These are phyloP conservation scores for Ogataea siamensis DNA, from an alignment of 805 yeast species.

Conservation along the genomic window DNA sequence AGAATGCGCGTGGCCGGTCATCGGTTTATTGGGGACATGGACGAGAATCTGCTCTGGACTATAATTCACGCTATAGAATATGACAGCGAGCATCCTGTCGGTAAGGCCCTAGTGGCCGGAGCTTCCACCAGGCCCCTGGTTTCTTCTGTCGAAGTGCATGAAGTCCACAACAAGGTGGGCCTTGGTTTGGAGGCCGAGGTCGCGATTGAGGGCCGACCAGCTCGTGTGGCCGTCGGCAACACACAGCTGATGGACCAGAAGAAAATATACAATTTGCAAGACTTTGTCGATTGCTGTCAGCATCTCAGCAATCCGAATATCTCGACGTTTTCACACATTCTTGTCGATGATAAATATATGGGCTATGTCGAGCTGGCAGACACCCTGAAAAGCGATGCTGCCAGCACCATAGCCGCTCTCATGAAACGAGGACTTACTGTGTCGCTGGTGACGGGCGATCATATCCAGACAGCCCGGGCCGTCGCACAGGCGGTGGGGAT, in stretches of 20 bases:
- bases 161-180: conserved; percentile 42
- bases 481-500: conserved; percentile 72
- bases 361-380: conserved; percentile 74
- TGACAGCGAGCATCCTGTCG: conserved; percentile 86
- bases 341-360: conserved; percentile 52
- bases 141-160: conserved; percentile 28
- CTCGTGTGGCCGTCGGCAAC: conserved; percentile 55
- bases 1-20: conserved; percentile 49
- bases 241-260: conserved; percentile 36
- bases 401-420: conserved; percentile 56
- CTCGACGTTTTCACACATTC: conserved; percentile 37
- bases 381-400: conserved; percentile 62
- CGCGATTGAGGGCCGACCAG: conserved; percentile 5
- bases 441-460: conserved; percentile 92
- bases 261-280: conserved; percentile 22
- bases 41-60: conserved; percentile 43
- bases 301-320: conserved; percentile 16
- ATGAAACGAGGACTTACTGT: conserved; percentile 52
- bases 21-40: conserved; percentile 18
- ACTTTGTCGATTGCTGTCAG: conserved; percentile 14
- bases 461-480: conserved; percentile 53
- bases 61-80: conserved; percentile 59
- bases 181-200: conserved; percentile 43
- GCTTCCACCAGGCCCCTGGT: conserved; percentile 15
- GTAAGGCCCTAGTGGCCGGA: conserved; percentile 57